Conservation (phyloP, 495 filamentous ascomycete species). For the Penicillium ochrochloron region DNA sequence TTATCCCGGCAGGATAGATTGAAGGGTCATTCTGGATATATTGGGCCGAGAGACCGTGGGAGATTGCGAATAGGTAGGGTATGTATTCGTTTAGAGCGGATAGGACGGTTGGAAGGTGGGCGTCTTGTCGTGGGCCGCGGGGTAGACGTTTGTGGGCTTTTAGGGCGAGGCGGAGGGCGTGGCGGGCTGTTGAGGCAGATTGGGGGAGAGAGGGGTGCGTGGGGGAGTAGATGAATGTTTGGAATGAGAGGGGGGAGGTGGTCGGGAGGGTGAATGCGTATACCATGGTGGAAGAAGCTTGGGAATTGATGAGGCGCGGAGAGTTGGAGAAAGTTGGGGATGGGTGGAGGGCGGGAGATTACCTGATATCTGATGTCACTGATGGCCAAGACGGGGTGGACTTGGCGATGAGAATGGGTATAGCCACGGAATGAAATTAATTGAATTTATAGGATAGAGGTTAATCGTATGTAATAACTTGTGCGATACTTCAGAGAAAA, state of each 20-base stretch:
- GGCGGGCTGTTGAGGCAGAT: slow-evolving; percentile 75
- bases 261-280: slow-evolving; percentile 84
- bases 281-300: slow-evolving; percentile 64
- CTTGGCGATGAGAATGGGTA: slow-evolving; percentile 2
- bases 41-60: slow-evolving; percentile 64
- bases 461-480: background rate
- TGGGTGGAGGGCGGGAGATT: slow-evolving; percentile 2
- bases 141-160: slow-evolving; percentile 84
- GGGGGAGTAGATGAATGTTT: slow-evolving; percentile 66
- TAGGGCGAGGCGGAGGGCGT: slow-evolving; percentile 73
- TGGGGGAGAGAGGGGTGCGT: slow-evolving; percentile 85
- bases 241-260: slow-evolving; percentile 80
- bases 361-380: slow-evolving; percentile 33
- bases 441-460: background rate
- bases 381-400: slow-evolving; percentile 15
- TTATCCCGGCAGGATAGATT: background rate
- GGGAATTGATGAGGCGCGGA: slow-evolving; percentile 7
- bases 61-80: slow-evolving; percentile 76
- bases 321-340: slow-evolving; percentile 25
- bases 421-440: background rate
- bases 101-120: slow-evolving; percentile 68
- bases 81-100: slow-evolving; percentile 73
- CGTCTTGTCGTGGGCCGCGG: slow-evolving; percentile 59
- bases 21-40: slow-evolving; percentile 24
- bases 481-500: background rate